These are phyloP conservation scores for Blumeria hordei DNA, from an alignment of 2,329 filamentous ascomycete genomes.

Conservation along the genomic window DNA sequence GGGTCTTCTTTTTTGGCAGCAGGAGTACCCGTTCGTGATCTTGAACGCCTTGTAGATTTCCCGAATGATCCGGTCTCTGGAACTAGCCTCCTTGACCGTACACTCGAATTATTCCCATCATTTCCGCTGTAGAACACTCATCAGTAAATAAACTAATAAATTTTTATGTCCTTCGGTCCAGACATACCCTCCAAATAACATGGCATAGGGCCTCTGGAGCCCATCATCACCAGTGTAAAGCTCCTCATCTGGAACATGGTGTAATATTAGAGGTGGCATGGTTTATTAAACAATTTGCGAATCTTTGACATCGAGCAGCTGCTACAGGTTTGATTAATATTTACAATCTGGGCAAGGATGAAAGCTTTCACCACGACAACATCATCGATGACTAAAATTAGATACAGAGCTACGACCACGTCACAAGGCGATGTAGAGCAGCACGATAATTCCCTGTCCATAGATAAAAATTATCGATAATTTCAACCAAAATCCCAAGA, in stretches of 20 bases:
- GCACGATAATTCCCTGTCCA: too few relatives aligned
- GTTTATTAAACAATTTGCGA: conserved; percentile 1
- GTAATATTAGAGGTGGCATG: conserved; percentile 42
- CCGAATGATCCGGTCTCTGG: conserved; percentile 41
- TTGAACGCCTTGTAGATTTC: conserved; percentile 38
- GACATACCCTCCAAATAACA: conserved; percentile 10
- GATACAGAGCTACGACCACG: too few relatives aligned
- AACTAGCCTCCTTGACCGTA: conserved; percentile 27
- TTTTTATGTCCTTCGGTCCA: not conserved
- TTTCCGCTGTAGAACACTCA: conserved; percentile 17
- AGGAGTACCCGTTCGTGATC: conserved; percentile 34
- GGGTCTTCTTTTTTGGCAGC: conserved; percentile 29
- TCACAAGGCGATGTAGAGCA: too few relatives aligned
- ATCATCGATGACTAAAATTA: too few relatives aligned
- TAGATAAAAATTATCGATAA: too few relatives aligned
- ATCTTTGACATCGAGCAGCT: too few relatives aligned
- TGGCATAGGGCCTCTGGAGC: conserved; percentile 37
- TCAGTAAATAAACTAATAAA: not conserved
- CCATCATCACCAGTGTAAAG: conserved; percentile 42
- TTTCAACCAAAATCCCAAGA: too few relatives aligned
- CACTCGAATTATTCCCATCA: conserved; percentile 24
- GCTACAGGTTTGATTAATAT: too few relatives aligned
- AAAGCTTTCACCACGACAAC: too few relatives aligned
- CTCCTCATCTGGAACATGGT: conserved; percentile 45
- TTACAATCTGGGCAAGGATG: too few relatives aligned